Percentiles rank a stretch among this genome's conserved stretches.
These are phyloP conservation scores for Thermothielavioides terrestris DNA, from an alignment of 495 filamentous ascomycete genomes.

Conservation along the genomic window DNA sequence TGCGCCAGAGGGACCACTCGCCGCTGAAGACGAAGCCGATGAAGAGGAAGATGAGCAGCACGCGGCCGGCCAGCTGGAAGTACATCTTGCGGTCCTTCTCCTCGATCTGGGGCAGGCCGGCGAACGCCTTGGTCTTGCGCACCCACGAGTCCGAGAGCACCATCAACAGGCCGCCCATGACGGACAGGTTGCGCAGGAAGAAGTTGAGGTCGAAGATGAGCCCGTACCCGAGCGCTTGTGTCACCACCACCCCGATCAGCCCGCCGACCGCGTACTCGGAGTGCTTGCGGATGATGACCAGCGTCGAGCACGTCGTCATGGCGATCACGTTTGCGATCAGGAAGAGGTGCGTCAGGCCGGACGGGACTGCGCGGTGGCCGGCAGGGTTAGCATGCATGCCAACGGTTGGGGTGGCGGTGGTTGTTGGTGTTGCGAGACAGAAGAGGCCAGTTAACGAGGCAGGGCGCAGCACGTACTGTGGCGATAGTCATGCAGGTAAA, in stretches of 20 bases:
- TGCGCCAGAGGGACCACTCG: slow-evolving; percentile 77
- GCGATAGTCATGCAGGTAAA: slow-evolving; percentile 87
- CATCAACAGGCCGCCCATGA: slow-evolving; percentile 95
- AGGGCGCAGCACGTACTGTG: slow-evolving; percentile 59
- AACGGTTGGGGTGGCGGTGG: background rate
- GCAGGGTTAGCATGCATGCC: slow-evolving; percentile 10
- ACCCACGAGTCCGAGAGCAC: slow-evolving; percentile 97
- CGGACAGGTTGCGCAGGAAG: slow-evolving; percentile 96
- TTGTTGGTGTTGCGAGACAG: no score
- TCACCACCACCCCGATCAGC: slow-evolving; percentile 81
- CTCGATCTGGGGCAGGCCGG: slow-evolving; percentile 84
- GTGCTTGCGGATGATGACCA: slow-evolving; percentile 86
- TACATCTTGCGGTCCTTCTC: slow-evolving; percentile 99
- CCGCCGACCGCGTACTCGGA: slow-evolving; percentile 87
- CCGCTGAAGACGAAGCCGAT: slow-evolving; percentile 93
- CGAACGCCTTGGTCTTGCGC: slow-evolving; percentile 92
- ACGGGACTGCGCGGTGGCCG: slow-evolving; percentile 55
- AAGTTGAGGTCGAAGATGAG: slow-evolving; percentile 99
- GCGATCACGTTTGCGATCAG: slow-evolving; percentile 82
- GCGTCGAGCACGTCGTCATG: slow-evolving; percentile 71
- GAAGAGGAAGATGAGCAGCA: slow-evolving; percentile 96
- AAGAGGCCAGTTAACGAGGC: no score
- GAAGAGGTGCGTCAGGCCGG: slow-evolving; percentile 87
- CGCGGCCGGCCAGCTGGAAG: slow-evolving; percentile 91
- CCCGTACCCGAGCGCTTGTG: slow-evolving; percentile 95